A percentile compares a stretch with the other conserved stretches of the same genome.
These are phyloP conservation scores for Tolypocladium endophyticum DNA, from an alignment of 2,329 filamentous ascomycete species.

Conservation along the genomic window DNA sequence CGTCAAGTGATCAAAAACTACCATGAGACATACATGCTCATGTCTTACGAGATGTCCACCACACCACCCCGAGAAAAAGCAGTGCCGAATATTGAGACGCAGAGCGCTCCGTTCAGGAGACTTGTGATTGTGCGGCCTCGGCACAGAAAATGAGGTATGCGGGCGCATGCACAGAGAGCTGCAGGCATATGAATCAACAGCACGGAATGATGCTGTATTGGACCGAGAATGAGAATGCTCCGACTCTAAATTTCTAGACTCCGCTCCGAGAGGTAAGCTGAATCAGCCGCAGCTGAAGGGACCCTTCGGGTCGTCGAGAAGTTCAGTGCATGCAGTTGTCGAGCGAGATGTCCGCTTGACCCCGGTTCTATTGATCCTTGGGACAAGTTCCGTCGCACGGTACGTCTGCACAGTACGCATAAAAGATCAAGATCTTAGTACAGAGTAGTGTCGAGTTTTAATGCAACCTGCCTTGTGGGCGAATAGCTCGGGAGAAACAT, in stretches of 20 bases:
- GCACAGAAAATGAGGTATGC: neutral
- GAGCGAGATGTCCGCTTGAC: neutral
- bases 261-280: conserved; percentile 1
- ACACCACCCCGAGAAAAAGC: neutral
- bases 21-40: neutral
- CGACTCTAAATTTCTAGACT: too few species aligned
- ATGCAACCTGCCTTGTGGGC: neutral
- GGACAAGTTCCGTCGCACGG: neutral
- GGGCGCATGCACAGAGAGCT: neutral
- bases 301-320: neutral
- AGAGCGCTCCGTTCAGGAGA: neutral
- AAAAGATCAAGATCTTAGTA: neutral
- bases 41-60: neutral
- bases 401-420: neutral
- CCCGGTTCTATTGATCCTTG: neutral
- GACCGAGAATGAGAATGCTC: neutral
- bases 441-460: neutral
- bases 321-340: neutral
- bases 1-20: neutral
- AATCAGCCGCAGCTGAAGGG: conserved; percentile 3
- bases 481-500: neutral
- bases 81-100: neutral
- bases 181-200: neutral
- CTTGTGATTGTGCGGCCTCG: neutral
- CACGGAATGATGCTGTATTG: neutral